Percentiles rank a stretch among this genome's conserved stretches.
These are phyloP conservation scores for Agaricus blazei DNA, from an alignment of 768 basidiomycete species.

Conservation along the genomic window DNA sequence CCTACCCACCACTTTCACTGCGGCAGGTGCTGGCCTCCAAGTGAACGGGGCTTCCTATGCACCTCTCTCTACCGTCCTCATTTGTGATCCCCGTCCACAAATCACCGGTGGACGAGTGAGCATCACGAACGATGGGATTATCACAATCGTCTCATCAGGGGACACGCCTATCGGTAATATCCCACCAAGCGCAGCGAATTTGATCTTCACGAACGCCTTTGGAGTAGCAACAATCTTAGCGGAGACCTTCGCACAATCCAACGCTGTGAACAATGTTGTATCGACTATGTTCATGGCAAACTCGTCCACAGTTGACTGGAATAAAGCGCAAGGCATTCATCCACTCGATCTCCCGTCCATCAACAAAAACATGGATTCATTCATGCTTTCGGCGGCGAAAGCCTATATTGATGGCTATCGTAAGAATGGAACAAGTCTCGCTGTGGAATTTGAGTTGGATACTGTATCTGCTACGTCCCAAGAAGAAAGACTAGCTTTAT, in stretches of 20 bases:
- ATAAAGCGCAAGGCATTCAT: not conserved
- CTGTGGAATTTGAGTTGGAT: not conserved
- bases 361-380: conserved; percentile 10
- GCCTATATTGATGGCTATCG: conserved; percentile 11
- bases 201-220: conserved; percentile 4
- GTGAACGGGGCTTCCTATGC: not conserved
- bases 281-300: conserved; percentile 8
- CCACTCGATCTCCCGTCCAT: not conserved
- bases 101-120: conserved; percentile 6
- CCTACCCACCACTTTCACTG: conserved; percentile 2
- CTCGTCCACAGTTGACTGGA: conserved; percentile 1
- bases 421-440: not conserved
- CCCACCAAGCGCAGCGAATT: conserved; percentile 4
- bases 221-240: not conserved
- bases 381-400: conserved; percentile 10
- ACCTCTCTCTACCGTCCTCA: conserved; percentile 4
- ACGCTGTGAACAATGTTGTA: conserved; percentile 6
- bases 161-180: conserved; percentile 2
- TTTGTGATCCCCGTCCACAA: conserved; percentile 1
- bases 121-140: not conserved
- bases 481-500: conserved; percentile 1
- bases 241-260: not conserved
- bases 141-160: conserved; percentile 1
- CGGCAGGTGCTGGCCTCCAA: not conserved
- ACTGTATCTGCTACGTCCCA: not conserved